These are phyloP conservation scores for Eucalyptus erythrocorys DNA, from an alignment of 345 rosid species.

Conservation along the genomic window DNA sequence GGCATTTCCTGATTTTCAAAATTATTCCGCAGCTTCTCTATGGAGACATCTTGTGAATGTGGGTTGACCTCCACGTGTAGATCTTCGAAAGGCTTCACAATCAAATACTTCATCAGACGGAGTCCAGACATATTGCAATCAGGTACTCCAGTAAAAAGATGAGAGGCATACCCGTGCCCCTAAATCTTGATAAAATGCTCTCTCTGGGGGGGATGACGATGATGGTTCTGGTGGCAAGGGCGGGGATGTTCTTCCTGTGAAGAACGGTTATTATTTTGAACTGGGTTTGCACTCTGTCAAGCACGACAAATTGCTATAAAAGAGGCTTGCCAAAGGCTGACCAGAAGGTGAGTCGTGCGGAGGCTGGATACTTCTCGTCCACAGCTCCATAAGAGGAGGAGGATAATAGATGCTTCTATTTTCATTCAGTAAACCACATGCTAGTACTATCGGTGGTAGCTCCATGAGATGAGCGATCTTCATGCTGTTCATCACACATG, in stretches of 20 bases:
- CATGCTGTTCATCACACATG: conserved; percentile 10
- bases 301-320: background rate
- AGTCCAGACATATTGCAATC: background rate
- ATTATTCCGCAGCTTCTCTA: conserved; percentile 30
- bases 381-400: conserved; percentile 46
- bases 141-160: conserved; percentile 6
- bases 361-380: conserved; percentile 46
- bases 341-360: conserved; percentile 49
- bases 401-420: conserved; percentile 41
- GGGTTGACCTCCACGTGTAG: conserved; percentile 28
- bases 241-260: conserved; percentile 38
- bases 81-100: conserved; percentile 43
- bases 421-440: conserved; percentile 19
- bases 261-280: background rate
- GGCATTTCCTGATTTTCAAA: background rate
- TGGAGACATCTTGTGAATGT: conserved; percentile 15
- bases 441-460: conserved; percentile 51
- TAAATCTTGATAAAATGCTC: conserved; percentile 20
- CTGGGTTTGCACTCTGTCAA: background rate
- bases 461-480: conserved; percentile 50
- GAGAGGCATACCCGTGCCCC: conserved; percentile 33
- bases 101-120: background rate
- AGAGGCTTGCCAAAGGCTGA: conserved; percentile 9
- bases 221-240: conserved; percentile 37
- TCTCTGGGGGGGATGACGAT: conserved; percentile 21